Percentiles rank a stretch among this genome's conserved stretches.
Evolutionary conservation across 2,329 filamentous ascomycete genomes (phyloP).

Genomic region (Xylaria sp.): DNA sequence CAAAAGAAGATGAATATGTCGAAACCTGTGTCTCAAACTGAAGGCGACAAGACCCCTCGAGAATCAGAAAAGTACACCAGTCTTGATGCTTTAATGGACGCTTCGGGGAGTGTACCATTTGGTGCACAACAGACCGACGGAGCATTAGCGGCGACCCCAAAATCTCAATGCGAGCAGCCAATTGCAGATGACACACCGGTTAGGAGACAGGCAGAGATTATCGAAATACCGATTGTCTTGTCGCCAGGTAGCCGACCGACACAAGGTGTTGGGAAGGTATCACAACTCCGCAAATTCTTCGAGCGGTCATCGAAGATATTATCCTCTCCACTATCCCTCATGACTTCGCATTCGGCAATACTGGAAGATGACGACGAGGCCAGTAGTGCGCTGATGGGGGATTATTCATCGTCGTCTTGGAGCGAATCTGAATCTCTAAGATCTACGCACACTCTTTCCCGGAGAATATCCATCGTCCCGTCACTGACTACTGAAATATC

Average conservation of each 20-base stretch:
- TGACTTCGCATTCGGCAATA: constrained; percentile 39
- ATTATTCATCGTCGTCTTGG: constrained; percentile 30
- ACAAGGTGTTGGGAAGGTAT: constrained; percentile 44
- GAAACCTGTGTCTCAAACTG: background rate
- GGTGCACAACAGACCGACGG: constrained; percentile 1
- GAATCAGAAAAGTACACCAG: background rate
- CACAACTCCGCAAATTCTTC: constrained; percentile 48
- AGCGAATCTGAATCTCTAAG: constrained; percentile 19
- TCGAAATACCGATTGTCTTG: constrained; percentile 15
- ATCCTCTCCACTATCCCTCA: constrained; percentile 40
- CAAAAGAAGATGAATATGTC: background rate
- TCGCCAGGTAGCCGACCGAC: constrained; percentile 4
- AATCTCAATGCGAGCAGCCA: background rate
- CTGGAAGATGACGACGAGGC: constrained; percentile 15
- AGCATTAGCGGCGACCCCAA: background rate
- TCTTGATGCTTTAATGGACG: constrained; percentile 23
- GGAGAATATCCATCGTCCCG: constrained; percentile 35
- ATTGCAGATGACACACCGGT: background rate
- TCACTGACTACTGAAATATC: constrained; percentile 47
- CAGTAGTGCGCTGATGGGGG: background rate
- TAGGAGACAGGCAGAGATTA: background rate
- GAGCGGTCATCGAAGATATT: constrained; percentile 41
- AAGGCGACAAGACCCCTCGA: background rate
- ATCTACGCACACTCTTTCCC: constrained; percentile 21
- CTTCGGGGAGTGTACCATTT: background rate